A percentile compares a stretch with the other conserved stretches of the same genome.
Conservation (phyloP, 1,139 yeast species). For the Hyphopichia wangnamkhiaoensis region DNA sequence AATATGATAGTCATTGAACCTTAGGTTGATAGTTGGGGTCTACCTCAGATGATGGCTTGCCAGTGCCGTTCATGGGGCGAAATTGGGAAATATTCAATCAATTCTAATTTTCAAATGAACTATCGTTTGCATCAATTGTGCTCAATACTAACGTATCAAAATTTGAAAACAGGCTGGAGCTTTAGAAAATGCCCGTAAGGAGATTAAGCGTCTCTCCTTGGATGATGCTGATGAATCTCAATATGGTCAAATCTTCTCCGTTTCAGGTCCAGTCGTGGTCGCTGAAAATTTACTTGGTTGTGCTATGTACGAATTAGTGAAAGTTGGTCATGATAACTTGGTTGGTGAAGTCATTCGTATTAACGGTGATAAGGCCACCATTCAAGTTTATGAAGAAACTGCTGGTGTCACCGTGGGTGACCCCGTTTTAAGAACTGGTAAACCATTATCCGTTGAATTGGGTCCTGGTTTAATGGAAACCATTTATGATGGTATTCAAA, state of each 20-base stretch:
- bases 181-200: conserved; percentile 94
- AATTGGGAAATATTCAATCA: no score
- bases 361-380: conserved; percentile 93
- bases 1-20: background rate
- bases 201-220: conserved; percentile 79
- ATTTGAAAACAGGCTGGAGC: conserved; percentile 75
- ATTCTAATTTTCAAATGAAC: background rate
- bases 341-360: conserved; percentile 99
- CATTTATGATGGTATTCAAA: conserved; percentile 98
- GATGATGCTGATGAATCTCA: conserved; percentile 78
- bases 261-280: conserved; percentile 95
- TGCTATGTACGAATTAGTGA: conserved; percentile 98
- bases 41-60: no score
- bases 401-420: conserved; percentile 99
- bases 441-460: conserved; percentile 94
- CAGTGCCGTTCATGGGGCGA: no score
- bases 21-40: no score
- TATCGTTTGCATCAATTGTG: background rate
- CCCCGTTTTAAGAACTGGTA: conserved; percentile 96
- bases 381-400: conserved; percentile 98
- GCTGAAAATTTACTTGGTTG: conserved; percentile 99
- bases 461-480: conserved; percentile 99
- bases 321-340: conserved; percentile 93
- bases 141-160: conserved; percentile 17
- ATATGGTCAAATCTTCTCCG: conserved; percentile 88